A percentile compares a stretch with the other conserved stretches of the same genome.
phyloP scores from a whole-genome alignment of 768 basidiomycete genomes.

The Boletus sp. region DNA sequence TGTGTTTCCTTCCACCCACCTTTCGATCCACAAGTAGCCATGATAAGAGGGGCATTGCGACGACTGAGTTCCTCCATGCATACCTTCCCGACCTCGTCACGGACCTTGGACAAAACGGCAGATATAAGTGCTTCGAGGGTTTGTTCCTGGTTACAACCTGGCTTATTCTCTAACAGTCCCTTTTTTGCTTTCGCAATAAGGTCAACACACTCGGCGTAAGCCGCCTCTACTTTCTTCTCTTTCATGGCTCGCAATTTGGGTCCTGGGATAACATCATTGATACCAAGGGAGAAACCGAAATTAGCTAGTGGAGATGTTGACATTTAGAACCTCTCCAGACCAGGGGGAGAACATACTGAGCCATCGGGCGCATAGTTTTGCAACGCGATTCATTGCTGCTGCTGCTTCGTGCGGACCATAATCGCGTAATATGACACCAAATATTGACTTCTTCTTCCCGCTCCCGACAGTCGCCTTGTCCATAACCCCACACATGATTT shows the following conservation, averaged over 20 bases:
- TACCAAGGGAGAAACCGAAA: constrained; percentile 95
- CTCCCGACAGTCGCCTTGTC: constrained; percentile 97
- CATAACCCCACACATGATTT: constrained; percentile 99
- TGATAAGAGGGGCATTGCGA: constrained; percentile 95
- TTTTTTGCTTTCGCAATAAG: constrained; percentile 88
- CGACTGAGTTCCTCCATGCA: constrained; percentile 98
- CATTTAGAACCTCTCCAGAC: background rate
- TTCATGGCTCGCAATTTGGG: constrained; percentile 77
- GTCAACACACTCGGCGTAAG: constrained; percentile 83
- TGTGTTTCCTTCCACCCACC: constrained; percentile 43
- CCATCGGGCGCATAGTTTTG: constrained; percentile 93
- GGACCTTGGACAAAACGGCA: constrained; percentile 87
- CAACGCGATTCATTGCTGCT: constrained; percentile 90
- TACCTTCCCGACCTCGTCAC: constrained; percentile 93
- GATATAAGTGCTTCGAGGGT: constrained; percentile 97
- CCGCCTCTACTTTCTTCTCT: constrained; percentile 79
- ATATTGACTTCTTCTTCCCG: constrained; percentile 99
- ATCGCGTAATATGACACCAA: constrained; percentile 95
- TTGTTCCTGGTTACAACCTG: constrained; percentile 96
- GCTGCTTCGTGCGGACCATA: constrained; percentile 95
- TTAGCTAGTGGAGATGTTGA: constrained; percentile 63
- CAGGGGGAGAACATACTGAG: constrained; percentile 53
- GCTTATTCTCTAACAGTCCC: constrained; percentile 91
- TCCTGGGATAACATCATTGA: constrained; percentile 98
- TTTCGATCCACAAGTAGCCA: constrained; percentile 99